phyloP scores from a whole-genome alignment of 345 rosid species.

The Lepidium sativum region DNA sequence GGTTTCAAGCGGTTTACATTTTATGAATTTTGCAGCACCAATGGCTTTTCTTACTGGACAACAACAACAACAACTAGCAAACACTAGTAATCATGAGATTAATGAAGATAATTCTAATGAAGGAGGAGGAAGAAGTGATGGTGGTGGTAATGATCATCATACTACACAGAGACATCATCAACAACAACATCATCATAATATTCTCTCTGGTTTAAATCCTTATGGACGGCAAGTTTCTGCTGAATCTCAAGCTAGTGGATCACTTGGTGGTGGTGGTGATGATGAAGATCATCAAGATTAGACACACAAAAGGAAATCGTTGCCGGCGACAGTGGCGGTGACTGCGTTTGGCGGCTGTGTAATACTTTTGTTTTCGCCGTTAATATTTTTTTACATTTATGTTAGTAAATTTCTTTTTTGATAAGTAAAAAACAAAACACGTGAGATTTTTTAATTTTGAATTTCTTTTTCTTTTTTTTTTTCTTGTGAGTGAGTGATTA shows the following conservation, averaged over 20 bases:
- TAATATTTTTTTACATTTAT: not conserved
- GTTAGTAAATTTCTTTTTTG: slow-evolving; percentile 14
- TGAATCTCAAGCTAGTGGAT: slow-evolving; percentile 77
- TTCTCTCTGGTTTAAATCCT: slow-evolving; percentile 64
- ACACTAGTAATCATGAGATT: slow-evolving; percentile 28
- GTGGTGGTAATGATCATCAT: slow-evolving; percentile 37
- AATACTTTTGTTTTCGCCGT: slow-evolving; percentile 32
- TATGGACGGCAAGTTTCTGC: slow-evolving; percentile 42
- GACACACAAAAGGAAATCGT: slow-evolving; percentile 31
- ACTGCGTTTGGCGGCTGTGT: slow-evolving; percentile 35
- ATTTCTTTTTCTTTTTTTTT: slow-evolving; percentile 9
- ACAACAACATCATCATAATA: slow-evolving; percentile 39
- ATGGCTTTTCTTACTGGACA: slow-evolving; percentile 73
- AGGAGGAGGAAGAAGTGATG: slow-evolving; percentile 29
- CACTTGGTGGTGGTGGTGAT: slow-evolving; percentile 47
- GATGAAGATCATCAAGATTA: slow-evolving; percentile 58
- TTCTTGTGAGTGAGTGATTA: slow-evolving; percentile 51
- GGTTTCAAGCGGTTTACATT: slow-evolving; percentile 82
- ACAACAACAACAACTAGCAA: slow-evolving; percentile 67
- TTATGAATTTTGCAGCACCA: slow-evolving; percentile 89
- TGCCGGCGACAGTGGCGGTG: slow-evolving; percentile 18
- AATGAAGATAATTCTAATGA: slow-evolving; percentile 14
- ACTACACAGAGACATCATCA: slow-evolving; percentile 18
- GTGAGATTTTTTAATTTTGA: slow-evolving; percentile 30
- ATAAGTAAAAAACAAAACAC: slow-evolving; percentile 29